Conservation (phyloP, 805 yeast genomes). For the Cyberlindnera saturnus region DNA sequence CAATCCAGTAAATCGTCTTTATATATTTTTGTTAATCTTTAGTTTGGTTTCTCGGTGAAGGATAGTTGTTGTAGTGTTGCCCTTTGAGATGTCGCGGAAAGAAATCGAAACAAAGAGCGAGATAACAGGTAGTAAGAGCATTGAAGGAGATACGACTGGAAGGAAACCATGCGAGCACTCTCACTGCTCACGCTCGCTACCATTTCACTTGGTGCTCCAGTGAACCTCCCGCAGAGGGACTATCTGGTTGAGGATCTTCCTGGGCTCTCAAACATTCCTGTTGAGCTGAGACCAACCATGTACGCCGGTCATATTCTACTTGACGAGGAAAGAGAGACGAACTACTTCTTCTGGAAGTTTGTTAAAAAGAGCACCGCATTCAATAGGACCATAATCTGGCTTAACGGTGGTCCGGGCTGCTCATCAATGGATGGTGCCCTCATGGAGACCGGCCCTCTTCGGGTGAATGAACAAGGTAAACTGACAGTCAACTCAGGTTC, state of each 20-base stretch:
- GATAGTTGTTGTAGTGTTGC: no score
- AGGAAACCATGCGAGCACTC: not conserved
- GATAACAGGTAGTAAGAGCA: not conserved
- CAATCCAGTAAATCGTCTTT: constrained; percentile 28
- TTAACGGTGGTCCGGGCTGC: constrained; percentile 98
- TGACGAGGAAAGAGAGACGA: constrained; percentile 14
- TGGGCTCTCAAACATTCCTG: constrained; percentile 15
- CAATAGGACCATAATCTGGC: constrained; percentile 67
- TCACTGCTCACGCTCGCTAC: not conserved
- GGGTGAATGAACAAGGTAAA: constrained; percentile 42
- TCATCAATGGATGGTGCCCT: constrained; percentile 97
- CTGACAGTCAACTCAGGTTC: constrained; percentile 62
- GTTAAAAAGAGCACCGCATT: constrained; percentile 11
- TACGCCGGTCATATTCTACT: constrained; percentile 35
- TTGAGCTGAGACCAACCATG: constrained; percentile 32
- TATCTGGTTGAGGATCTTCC: constrained; percentile 17
- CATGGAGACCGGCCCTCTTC: constrained; percentile 86
- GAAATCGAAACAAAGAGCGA: not conserved
- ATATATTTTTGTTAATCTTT: not conserved
- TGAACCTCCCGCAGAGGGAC: constrained; percentile 11
- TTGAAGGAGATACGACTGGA: not conserved
- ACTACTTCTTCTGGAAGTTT: constrained; percentile 26
- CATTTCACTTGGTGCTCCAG: constrained; percentile 9
- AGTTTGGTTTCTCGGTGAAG: not conserved
- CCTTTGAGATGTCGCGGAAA: no score